Base-by-base conservation (phyloP, 2,329 filamentous ascomycete genomes). In the Calcarisporium arbuscula region DNA sequence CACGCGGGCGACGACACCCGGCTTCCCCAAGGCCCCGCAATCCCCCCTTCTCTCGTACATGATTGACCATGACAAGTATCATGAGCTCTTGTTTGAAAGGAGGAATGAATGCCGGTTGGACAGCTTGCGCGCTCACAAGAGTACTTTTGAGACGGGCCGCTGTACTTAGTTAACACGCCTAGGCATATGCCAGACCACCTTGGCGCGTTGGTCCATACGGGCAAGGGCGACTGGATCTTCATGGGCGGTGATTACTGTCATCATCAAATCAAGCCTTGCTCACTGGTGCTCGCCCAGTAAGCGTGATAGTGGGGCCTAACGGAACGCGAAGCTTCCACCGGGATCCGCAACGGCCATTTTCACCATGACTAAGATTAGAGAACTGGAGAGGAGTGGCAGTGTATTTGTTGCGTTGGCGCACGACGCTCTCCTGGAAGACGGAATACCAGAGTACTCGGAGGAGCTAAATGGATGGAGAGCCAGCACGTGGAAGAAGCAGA, bases 191-290 rank as follows among this genome's bases (percentile, higher is more conserved):
- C 34, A 6, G 34, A 28, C 9, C 34, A 35, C 15, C 19, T 35
- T 11, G 26, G 27, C 16, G 34, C 27, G 14, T 19, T 35, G 11
- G 34, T 22, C 15, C 34, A 30, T 3, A 35, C 34, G 15, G 20
- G 2, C 12, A 2, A 17, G 3, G 34, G 30, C 17, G 28, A 30
- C 10, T 35, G 26, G 26, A 28, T 35, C 4, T 35, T 35, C 18
- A 19, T 35, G 27, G 34, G 34, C 15, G 34, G 34, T 7, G 34
- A 35, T 14, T 30, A 20, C 20, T 35, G 34, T 15, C 34, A 35
- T 22, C 32, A 34, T 11, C 32, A 19, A 6, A 34, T 11, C 32
- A 19, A 6, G 32, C 32, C 12, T 17, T 34, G 7, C 19, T 34
- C 8, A 27, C 23, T 21, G 32, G 32, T 17, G 25, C 25, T 18